Conservation (phyloP, 2,329 filamentous ascomycete genomes). For the Elsinoe arachidis region DNA sequence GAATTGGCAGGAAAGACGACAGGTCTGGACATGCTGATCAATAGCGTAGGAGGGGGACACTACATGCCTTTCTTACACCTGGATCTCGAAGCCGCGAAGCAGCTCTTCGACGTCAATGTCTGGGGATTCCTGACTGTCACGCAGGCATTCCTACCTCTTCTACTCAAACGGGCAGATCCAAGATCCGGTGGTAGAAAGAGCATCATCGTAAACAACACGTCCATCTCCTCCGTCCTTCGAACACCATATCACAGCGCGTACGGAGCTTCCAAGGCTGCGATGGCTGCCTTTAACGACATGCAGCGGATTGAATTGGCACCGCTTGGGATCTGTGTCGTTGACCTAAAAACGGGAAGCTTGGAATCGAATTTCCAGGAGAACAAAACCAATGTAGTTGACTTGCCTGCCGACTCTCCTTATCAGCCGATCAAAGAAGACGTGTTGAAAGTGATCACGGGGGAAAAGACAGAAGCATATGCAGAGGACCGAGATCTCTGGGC, state of each 20-base stretch:
- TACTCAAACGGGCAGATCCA: conserved; percentile 27
- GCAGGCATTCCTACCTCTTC: conserved; percentile 25
- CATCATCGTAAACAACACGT: conserved; percentile 33
- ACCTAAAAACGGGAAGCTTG: conserved; percentile 19
- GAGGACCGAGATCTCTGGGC: too few relatives aligned
- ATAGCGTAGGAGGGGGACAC: conserved; percentile 39
- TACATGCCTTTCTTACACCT: conserved; percentile 23
- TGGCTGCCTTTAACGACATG: conserved; percentile 18
- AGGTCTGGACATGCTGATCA: conserved; percentile 37
- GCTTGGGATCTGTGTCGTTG: conserved; percentile 22
- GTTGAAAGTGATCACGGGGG: too few relatives aligned
- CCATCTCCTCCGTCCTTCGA: conserved; percentile 23
- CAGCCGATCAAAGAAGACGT: conserved; percentile 13
- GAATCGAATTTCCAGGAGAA: conserved; percentile 18
- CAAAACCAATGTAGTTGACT: background rate
- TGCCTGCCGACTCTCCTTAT: conserved; percentile 23
- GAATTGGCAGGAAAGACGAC: conserved; percentile 20
- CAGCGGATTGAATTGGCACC: conserved; percentile 25
- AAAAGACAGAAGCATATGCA: too few relatives aligned
- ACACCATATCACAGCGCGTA: conserved; percentile 29
- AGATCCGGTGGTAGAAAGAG: conserved; percentile 18
- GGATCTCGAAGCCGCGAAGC: conserved; percentile 20
- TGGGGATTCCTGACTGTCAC: conserved; percentile 23
- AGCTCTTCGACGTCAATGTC: conserved; percentile 29
- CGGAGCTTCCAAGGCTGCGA: conserved; percentile 25